A percentile compares a stretch with the other conserved stretches of the same genome.
Conservation (phyloP, 192 early-diverging fungal species). For the Coemansia sp. region DNA sequence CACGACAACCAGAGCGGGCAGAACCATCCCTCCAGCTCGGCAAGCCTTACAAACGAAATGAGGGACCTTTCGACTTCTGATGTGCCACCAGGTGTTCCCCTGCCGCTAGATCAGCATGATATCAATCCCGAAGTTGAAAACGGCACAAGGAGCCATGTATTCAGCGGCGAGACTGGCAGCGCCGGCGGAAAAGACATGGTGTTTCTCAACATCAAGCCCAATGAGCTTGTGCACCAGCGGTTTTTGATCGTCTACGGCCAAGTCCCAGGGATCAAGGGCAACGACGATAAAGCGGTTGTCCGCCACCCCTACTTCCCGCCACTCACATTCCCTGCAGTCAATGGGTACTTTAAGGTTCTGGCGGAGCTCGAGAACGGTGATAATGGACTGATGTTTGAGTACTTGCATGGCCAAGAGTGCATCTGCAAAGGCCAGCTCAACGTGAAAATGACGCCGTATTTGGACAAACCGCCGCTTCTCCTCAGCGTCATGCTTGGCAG, state of each 20-base stretch:
- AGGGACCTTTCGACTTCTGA: not conserved
- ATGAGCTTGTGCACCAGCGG: conserved; percentile 54
- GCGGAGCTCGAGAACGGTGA: conserved; percentile 60
- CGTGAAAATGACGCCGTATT: conserved; percentile 52
- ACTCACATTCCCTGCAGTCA: conserved; percentile 54
- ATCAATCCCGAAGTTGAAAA: conserved; percentile 19
- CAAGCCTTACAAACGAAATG: not conserved
- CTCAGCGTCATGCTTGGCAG: conserved; percentile 60
- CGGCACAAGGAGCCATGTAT: conserved; percentile 14
- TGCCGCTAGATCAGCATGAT: conserved; percentile 44
- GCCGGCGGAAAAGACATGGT: conserved; percentile 15
- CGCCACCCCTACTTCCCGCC: conserved; percentile 57
- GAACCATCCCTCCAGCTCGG: not conserved
- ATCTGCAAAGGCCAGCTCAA: conserved; percentile 29
- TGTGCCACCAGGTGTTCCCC: conserved; percentile 28
- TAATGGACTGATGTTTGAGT: conserved; percentile 58
- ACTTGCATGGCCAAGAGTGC: conserved; percentile 27
- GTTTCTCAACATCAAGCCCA: conserved; percentile 41
- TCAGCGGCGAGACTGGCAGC: not conserved
- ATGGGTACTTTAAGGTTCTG: conserved; percentile 62
- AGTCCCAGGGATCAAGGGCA: conserved; percentile 28
- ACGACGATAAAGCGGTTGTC: conserved; percentile 32
- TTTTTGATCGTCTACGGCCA: conserved; percentile 51
- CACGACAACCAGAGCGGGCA: not conserved
- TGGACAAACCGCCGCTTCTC: conserved; percentile 61